These are phyloP conservation scores for Boeremia exigua DNA, from an alignment of 2,329 filamentous ascomycete genomes.

Conservation along the genomic window DNA sequence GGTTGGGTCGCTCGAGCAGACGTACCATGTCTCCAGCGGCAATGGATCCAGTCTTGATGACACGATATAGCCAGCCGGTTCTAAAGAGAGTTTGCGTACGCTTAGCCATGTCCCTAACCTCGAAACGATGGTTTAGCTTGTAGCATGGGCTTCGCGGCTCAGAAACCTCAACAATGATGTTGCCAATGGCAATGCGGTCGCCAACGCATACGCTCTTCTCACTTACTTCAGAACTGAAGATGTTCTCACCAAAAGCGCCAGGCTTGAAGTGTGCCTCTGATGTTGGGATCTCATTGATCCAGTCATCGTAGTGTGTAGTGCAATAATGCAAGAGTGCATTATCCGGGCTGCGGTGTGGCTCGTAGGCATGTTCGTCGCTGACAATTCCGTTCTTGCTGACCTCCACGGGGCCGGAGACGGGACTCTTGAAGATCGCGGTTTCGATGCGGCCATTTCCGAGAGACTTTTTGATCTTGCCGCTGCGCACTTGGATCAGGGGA, in stretches of 20 bases:
- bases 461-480: slow-evolving; percentile 63
- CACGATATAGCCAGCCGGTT: slow-evolving; percentile 71
- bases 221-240: slow-evolving; percentile 64
- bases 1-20: slow-evolving; percentile 62
- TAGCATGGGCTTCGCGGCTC: slow-evolving; percentile 70
- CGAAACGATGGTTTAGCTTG: slow-evolving; percentile 73
- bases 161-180: slow-evolving; percentile 62
- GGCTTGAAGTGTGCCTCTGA: slow-evolving; percentile 60
- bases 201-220: slow-evolving; percentile 71
- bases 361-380: slow-evolving; percentile 67
- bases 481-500: slow-evolving; percentile 63
- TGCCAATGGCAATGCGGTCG: slow-evolving; percentile 61
- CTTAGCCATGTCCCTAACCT: slow-evolving; percentile 66
- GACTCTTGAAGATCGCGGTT: slow-evolving; percentile 64
- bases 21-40: slow-evolving; percentile 63
- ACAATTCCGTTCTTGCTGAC: slow-evolving; percentile 60
- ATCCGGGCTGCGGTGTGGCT: slow-evolving; percentile 67
- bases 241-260: slow-evolving; percentile 70
- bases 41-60: slow-evolving; percentile 63
- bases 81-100: slow-evolving; percentile 63
- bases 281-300: slow-evolving; percentile 61
- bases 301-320: slow-evolving; percentile 63
- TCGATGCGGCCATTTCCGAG: slow-evolving; percentile 55
- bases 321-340: slow-evolving; percentile 70
- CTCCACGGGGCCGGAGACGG: slow-evolving; percentile 53